Evolutionary conservation across 1,139 yeast genomes (phyloP).

Genomic region (Yamadazyma conglobata): DNA sequence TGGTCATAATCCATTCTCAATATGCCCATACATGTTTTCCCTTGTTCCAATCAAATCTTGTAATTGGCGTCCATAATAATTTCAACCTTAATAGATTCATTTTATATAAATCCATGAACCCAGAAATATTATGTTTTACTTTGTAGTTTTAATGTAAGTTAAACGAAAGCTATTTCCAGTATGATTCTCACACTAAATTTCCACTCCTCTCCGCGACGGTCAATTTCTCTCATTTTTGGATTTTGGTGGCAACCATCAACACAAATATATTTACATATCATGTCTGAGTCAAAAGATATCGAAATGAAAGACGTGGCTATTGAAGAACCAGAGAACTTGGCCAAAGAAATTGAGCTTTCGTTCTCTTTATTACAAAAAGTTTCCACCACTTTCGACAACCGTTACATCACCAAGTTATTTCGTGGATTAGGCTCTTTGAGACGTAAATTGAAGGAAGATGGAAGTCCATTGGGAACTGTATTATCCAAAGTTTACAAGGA

Average conservation of each 20-base stretch:
- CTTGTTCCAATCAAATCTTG: too few relatives aligned
- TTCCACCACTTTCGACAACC: conserved; percentile 74
- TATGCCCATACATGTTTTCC: too few relatives aligned
- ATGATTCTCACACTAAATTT: too few relatives aligned
- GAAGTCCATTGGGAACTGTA: conserved; percentile 49
- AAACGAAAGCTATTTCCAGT: too few relatives aligned
- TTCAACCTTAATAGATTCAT: too few relatives aligned
- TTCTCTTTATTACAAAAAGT: conserved; percentile 65
- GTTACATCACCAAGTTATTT: conserved; percentile 80
- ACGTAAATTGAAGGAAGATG: conserved; percentile 48
- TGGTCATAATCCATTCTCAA: too few relatives aligned
- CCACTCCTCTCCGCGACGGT: too few relatives aligned
- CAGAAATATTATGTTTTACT: too few relatives aligned
- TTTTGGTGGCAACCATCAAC: conserved; percentile 18
- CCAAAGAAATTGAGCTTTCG: conserved; percentile 48
- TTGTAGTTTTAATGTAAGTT: too few relatives aligned
- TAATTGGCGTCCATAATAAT: too few relatives aligned
- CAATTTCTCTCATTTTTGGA: too few relatives aligned
- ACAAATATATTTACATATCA: background rate
- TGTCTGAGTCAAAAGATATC: conserved; percentile 6
- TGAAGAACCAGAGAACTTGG: conserved; percentile 5
- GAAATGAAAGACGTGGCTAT: conserved; percentile 9
- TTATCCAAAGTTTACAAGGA: conserved; percentile 48
- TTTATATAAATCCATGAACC: too few relatives aligned
- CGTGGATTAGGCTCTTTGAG: conserved; percentile 80